Percentiles rank a stretch among this genome's conserved stretches.
phyloP scores from a whole-genome alignment of 108 stramenopile species.

The Schizochytrium sp. region DNA sequence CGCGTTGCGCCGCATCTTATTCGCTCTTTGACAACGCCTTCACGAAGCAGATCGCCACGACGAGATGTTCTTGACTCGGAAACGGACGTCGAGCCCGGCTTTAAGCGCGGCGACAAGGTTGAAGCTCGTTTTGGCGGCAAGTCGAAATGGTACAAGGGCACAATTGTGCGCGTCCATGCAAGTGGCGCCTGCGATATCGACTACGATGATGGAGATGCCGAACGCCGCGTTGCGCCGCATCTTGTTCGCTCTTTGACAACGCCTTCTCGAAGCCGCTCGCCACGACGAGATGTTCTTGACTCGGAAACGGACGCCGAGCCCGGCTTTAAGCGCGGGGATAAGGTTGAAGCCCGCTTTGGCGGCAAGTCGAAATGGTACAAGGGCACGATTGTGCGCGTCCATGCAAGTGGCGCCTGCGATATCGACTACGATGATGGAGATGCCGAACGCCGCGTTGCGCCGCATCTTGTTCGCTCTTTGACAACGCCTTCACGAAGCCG shows the following conservation, averaged over 20 bases:
- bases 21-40: not conserved
- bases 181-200: conserved; percentile 46
- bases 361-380: conserved; percentile 32
- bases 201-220: conserved; percentile 53
- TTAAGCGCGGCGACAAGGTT: conserved; percentile 31
- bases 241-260: not conserved
- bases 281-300: not conserved
- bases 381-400: conserved; percentile 29
- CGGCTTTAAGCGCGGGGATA: conserved; percentile 24
- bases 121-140: conserved; percentile 44
- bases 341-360: conserved; percentile 42
- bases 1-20: not conserved
- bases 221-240: conserved; percentile 16
- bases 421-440: conserved; percentile 55
- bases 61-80: not conserved
- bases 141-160: conserved; percentile 32
- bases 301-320: not conserved
- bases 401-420: conserved; percentile 42
- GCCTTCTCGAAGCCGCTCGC: not conserved
- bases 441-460: conserved; percentile 27
- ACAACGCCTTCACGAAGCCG: not conserved
- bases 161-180: conserved; percentile 19
- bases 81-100: not conserved
- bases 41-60: not conserved
- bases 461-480: not conserved